Evolutionary conservation across 805 yeast genomes (phyloP).

Genomic region (Jamesozyma piceae): DNA sequence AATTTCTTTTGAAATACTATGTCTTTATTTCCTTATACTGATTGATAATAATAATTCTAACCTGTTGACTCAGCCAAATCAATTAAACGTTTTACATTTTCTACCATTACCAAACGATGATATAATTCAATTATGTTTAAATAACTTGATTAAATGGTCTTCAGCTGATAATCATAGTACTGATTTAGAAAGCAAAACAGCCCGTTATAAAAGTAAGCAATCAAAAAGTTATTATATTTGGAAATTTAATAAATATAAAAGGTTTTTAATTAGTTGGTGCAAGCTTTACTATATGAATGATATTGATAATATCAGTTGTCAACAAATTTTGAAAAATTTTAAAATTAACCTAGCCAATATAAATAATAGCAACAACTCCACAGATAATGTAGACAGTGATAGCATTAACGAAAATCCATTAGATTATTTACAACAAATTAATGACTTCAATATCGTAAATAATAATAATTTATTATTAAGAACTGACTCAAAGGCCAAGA

Average conservation of each 20-base stretch:
- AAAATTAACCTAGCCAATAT: conserved; percentile 1
- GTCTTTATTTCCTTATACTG: conserved; percentile 23
- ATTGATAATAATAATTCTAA: conserved; percentile 9
- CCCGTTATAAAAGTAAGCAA: neutral
- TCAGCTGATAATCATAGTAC: neutral
- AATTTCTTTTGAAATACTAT: conserved; percentile 22
- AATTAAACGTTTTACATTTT: conserved; percentile 18
- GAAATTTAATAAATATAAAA: conserved; percentile 18
- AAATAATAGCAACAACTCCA: neutral
- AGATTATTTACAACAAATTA: conserved; percentile 1
- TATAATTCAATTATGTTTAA: conserved; percentile 19
- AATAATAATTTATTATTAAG: conserved; percentile 9
- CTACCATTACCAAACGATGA: conserved; percentile 23
- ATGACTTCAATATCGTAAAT: neutral
- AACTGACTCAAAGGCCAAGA: conserved; percentile 18
- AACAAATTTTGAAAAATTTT: conserved; percentile 7
- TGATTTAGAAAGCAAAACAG: neutral
- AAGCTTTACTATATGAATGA: conserved; percentile 16
- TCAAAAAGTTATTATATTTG: conserved; percentile 11
- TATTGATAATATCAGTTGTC: conserved; percentile 11
- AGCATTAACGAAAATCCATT: neutral
- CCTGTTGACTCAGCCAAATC: conserved; percentile 18
- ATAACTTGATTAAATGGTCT: conserved; percentile 15
- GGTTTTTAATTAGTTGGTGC: conserved; percentile 21
- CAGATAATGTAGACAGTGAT: neutral